Conservation (phyloP, 23 red algal species). For the Gracilaria gracilis region DNA sequence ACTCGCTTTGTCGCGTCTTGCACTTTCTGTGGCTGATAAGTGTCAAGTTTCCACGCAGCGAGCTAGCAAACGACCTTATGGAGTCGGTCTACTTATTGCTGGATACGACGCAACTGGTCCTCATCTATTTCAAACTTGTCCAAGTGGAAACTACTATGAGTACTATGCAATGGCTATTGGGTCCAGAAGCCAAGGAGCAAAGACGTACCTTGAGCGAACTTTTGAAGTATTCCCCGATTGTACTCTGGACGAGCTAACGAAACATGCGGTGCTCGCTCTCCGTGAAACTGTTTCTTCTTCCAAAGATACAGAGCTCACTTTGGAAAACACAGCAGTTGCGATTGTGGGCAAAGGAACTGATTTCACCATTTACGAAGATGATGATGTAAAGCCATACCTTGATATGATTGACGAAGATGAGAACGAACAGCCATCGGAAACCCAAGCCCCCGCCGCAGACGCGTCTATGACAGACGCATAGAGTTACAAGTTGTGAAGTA, state of each 20-base stretch:
- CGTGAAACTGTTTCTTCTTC: conserved; percentile 92
- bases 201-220: conserved; percentile 93
- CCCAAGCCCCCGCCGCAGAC: conserved; percentile 53
- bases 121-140: conserved; percentile 96
- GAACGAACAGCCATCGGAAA: conserved; percentile 31
- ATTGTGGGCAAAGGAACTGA: conserved; percentile 81
- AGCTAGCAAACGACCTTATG: conserved; percentile 93
- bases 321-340: conserved; percentile 88
- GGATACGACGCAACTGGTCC: conserved; percentile 91
- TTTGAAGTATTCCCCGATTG: conserved; percentile 63
- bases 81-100: conserved; percentile 94
- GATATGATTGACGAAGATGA: conserved; percentile 71
- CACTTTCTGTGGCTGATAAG: conserved; percentile 91
- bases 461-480: conserved; percentile 70
- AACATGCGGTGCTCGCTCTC: conserved; percentile 85
- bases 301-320: conserved; percentile 89
- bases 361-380: conserved; percentile 91
- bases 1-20: conserved; percentile 85
- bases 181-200: conserved; percentile 91
- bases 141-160: conserved; percentile 95
- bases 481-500: conserved; percentile 10
- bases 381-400: conserved; percentile 80
- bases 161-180: conserved; percentile 94
- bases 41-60: conserved; percentile 96
- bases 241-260: conserved; percentile 77